Evolutionary conservation across 2,329 filamentous ascomycete species (phyloP), one percentile per base, ranked within the genome.

Genomic region (Colletotrichum sp.): DNA sequence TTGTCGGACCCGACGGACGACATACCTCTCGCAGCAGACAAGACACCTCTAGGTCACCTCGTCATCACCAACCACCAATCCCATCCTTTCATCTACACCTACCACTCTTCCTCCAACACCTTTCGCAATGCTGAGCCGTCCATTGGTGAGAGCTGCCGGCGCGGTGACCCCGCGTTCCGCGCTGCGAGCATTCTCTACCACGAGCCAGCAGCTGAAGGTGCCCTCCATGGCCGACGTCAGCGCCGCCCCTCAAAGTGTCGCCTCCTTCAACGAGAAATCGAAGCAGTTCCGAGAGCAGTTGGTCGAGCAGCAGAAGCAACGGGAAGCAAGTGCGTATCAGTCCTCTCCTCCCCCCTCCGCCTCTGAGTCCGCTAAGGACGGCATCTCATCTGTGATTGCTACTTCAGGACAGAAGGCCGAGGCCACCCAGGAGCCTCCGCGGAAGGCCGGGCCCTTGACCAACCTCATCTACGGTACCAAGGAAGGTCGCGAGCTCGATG

Each of bases 391-490:
- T 92, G 91, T 93, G 82, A 88, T 84, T 86, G 84, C 88, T 85
- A 86, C 87, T 83, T 89, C 92, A 88, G 88, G 88, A 85, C 89
- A 78, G 76, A 77, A 77, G 90, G 89, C 91, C 78, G 91, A 95
- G 81, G 86, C 85, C 34, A 88, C 59, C 18, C n/a, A 90, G 78
- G 90, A 92, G 78, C 83, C 89, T 68, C 87, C 90, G 72, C 94
- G 93, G 83, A 94, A 94, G 85, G 90, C 92, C 77, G 94, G 92
- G 18, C 92, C 95, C 52, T 86, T 99, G 75, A 94, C 95, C 44
- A 96, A 94, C 80, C 92, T 99, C 80, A 98, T 99, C 83, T 99
- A 99, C 86, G 97, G 97, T 82, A 99, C 97, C 16, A 96, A 97
- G 82, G 96, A 99, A 86, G 97, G 96, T 36, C 93, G 96, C 77